Evolutionary conservation across 176 grass and related monocot species (phyloP).

Genomic region (Carex cristatella): DNA sequence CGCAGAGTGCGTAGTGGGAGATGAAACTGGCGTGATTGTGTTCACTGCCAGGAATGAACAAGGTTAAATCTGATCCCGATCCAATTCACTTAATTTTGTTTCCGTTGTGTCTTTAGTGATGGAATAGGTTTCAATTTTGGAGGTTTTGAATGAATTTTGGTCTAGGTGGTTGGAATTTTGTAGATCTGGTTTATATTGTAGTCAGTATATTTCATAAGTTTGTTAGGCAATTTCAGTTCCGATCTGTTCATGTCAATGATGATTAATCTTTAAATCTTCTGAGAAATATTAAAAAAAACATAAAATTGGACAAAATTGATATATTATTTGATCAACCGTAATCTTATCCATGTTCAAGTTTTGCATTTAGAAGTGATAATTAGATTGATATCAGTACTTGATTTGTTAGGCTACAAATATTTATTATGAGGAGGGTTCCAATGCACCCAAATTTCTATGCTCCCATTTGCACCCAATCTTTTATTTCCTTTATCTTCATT

Average conservation of each 20-base stretch:
- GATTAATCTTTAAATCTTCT: not conserved
- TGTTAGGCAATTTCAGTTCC: not conserved
- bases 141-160: not conserved
- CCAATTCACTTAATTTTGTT: not conserved
- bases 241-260: not conserved
- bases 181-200: not conserved
- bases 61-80: constrained; percentile 30
- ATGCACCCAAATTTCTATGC: too few species aligned
- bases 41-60: constrained; percentile 92
- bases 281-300: not conserved
- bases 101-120: not conserved
- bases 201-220: not conserved
- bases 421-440: too few species aligned
- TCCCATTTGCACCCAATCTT: too few species aligned
- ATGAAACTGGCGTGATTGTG: constrained; percentile 70
- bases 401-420: not conserved
- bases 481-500: too few species aligned
- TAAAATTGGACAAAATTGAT: not conserved
- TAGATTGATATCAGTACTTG: not conserved
- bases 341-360: not conserved
- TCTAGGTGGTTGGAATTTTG: not conserved
- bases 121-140: not conserved
- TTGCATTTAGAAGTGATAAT: not conserved
- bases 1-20: constrained; percentile 82
- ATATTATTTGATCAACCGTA: not conserved